These are phyloP conservation scores for Corylus americana DNA, from an alignment of 306 rosid genomes.

Conservation along the genomic window DNA sequence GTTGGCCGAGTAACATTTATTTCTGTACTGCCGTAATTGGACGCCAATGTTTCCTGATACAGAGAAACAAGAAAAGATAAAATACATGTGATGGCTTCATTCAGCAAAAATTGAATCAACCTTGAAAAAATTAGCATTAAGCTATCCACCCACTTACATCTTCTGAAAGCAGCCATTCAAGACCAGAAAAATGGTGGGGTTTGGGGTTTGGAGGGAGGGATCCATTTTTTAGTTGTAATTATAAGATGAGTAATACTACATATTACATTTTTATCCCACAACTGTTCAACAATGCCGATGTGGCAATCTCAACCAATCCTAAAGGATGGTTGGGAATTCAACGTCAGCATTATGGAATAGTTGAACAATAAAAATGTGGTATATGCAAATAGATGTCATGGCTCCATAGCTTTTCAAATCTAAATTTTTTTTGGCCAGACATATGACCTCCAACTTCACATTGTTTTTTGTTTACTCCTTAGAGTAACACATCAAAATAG, in stretches of 20 bases:
- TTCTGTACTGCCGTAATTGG: slow-evolving; percentile 14
- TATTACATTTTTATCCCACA: too few species aligned
- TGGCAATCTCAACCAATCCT: too few species aligned
- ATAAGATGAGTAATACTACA: neutral
- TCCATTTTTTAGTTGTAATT: too few species aligned
- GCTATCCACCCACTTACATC: too few species aligned
- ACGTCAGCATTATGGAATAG: too few species aligned
- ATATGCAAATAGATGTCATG: neutral
- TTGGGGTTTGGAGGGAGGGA: too few species aligned
- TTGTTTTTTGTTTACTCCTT: neutral
- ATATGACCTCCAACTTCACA: neutral
- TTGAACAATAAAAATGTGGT: neutral
- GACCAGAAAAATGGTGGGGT: neutral
- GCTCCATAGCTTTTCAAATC: neutral
- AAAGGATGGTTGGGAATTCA: too few species aligned
- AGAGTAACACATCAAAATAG: neutral
- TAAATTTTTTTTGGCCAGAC: neutral
- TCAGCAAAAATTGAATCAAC: slow-evolving; percentile 7
- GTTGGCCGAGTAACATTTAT: slow-evolving; percentile 17
- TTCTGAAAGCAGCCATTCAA: neutral
- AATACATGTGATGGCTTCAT: slow-evolving; percentile 4
- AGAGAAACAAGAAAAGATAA: slow-evolving; percentile 13
- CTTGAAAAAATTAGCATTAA: neutral
- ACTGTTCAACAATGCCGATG: too few species aligned
- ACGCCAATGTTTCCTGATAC: slow-evolving; percentile 39